These are phyloP conservation scores for Hypoxylon sp. DNA, from an alignment of 2,329 filamentous ascomycete genomes.

Conservation along the genomic window DNA sequence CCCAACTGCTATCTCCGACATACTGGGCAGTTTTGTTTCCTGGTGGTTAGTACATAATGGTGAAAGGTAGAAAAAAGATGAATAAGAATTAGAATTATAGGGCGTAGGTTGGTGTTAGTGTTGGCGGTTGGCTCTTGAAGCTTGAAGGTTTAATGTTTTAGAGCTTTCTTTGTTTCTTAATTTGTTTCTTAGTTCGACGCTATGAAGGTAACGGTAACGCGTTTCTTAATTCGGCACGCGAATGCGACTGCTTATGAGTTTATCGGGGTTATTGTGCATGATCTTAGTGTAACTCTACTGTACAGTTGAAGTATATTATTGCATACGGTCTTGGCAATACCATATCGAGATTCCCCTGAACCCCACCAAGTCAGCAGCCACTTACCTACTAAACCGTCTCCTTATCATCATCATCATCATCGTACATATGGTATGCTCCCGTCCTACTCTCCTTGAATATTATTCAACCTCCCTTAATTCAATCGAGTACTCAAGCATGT, in stretches of 20 bases:
- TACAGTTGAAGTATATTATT: background rate
- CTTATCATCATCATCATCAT: slow-evolving; percentile 1
- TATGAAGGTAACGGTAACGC: slow-evolving; percentile 8
- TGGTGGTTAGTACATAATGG: slow-evolving; percentile 41
- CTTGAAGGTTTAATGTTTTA: slow-evolving; percentile 17
- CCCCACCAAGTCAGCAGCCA: too few species aligned
- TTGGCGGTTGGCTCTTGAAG: slow-evolving; percentile 28
- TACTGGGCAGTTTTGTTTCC: slow-evolving; percentile 47
- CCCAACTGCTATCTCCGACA: slow-evolving; percentile 69
- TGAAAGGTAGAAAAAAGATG: background rate
- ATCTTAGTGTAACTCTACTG: slow-evolving; percentile 17
- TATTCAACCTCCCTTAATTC: too few species aligned
- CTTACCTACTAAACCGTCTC: too few species aligned
- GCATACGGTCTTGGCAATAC: background rate
- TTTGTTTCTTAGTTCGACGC: background rate
- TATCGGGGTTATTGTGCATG: slow-evolving; percentile 27
- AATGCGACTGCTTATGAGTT: slow-evolving; percentile 32
- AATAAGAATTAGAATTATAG: too few species aligned
- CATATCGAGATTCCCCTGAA: background rate
- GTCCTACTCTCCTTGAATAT: too few species aligned
- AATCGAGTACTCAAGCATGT: too few species aligned
- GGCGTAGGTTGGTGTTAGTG: slow-evolving; percentile 9
- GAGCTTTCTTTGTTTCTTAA: slow-evolving; percentile 17
- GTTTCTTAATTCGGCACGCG: slow-evolving; percentile 30
- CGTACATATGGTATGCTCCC: too few species aligned